These are phyloP conservation scores for Colletotrichum sansevieriae DNA, from an alignment of 2,329 filamentous ascomycete species.

Conservation along the genomic window DNA sequence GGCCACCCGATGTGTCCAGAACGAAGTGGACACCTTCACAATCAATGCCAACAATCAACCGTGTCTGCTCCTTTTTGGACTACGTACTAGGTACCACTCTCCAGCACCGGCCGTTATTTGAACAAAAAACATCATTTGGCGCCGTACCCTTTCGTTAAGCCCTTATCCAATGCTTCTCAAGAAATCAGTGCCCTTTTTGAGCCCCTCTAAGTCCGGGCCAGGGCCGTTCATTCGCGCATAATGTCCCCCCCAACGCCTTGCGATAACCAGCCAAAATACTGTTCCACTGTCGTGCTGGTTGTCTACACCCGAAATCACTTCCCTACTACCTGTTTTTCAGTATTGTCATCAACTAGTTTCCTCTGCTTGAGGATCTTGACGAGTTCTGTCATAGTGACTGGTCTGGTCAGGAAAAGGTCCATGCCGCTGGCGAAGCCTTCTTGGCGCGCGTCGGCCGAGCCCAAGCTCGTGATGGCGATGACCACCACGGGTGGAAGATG, in stretches of 20 bases:
- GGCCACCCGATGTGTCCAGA: neutral
- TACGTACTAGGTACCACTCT: constrained; percentile 10
- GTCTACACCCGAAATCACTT: constrained; percentile 7
- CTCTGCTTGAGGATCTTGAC: constrained; percentile 38
- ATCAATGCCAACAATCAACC: constrained; percentile 1
- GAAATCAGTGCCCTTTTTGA: constrained; percentile 13
- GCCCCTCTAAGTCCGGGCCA: constrained; percentile 23
- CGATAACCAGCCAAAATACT: neutral
- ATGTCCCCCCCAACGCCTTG: constrained; percentile 33
- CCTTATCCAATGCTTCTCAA: neutral
- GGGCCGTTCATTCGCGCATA: constrained; percentile 12
- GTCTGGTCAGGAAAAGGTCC: constrained; percentile 61
- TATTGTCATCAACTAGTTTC: constrained; percentile 28
- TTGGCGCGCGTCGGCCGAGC: constrained; percentile 56
- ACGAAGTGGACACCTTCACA: neutral
- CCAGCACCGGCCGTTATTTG: constrained; percentile 6
- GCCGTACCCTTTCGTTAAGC: neutral
- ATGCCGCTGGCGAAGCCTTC: constrained; percentile 60
- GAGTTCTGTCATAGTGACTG: constrained; percentile 54
- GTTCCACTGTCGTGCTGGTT: neutral
- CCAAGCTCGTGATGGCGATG: constrained; percentile 60
- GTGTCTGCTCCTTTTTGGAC: constrained; percentile 14
- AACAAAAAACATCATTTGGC: neutral
- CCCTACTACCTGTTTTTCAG: constrained; percentile 19
- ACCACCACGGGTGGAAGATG: constrained; percentile 55